phyloP scores from a whole-genome alignment of 1,284 basidiomycete species.

The Takashimella tepidaria region DNA sequence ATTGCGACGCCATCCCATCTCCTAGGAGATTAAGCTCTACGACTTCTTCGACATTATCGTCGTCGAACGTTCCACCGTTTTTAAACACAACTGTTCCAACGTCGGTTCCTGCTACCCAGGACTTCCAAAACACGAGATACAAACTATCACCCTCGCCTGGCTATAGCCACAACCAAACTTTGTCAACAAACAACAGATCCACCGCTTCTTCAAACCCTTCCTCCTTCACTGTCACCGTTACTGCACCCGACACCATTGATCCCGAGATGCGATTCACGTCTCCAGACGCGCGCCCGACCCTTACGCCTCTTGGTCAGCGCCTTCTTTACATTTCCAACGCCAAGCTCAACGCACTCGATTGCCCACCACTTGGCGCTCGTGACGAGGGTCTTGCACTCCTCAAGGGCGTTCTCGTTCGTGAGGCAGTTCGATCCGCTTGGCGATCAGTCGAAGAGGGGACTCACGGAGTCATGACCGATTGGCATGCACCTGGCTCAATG shows the following conservation, averaged over 20 bases:
- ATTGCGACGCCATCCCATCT: background rate
- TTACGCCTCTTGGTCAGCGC: conserved; percentile 40
- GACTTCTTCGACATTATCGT: background rate
- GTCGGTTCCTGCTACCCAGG: background rate
- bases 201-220: background rate
- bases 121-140: background rate
- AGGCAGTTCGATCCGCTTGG: conserved; percentile 40
- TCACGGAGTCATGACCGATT: conserved; percentile 31
- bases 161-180: background rate
- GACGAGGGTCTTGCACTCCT: conserved; percentile 26
- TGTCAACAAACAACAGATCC: background rate
- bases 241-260: too few relatives aligned
- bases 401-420: conserved; percentile 35
- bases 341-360: conserved; percentile 35
- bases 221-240: background rate
- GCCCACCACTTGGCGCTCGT: conserved; percentile 15
- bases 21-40: background rate
- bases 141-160: background rate
- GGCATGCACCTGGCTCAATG: conserved; percentile 29
- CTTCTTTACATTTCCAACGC: conserved; percentile 37
- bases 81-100: conserved; percentile 1
- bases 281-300: conserved; percentile 23
- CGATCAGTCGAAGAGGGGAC: conserved; percentile 29
- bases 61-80: conserved; percentile 1
- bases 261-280: conserved; percentile 40